phyloP scores from a whole-genome alignment of 1,284 basidiomycete species.

The Microbotryum silenes-acaulis region DNA sequence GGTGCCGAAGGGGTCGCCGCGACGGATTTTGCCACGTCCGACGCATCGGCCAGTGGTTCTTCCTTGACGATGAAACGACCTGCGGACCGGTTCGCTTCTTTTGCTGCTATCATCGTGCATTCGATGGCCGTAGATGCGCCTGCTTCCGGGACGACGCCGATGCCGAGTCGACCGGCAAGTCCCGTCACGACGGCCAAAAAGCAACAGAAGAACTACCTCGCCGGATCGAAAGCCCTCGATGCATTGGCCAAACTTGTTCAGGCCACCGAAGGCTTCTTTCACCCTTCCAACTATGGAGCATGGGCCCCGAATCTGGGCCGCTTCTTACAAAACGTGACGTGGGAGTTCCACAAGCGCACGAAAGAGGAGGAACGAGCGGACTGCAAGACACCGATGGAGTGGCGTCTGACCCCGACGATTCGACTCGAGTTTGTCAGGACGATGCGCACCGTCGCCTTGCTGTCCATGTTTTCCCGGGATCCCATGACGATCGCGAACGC shows the following conservation, averaged over 20 bases:
- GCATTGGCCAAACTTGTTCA: constrained; percentile 81
- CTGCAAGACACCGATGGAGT: constrained; percentile 70
- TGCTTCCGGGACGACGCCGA: constrained; percentile 27
- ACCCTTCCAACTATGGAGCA: constrained; percentile 49
- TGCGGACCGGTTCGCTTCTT: constrained; percentile 61
- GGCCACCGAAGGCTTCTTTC: constrained; percentile 87
- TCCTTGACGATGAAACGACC: constrained; percentile 67
- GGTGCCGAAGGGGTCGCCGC: constrained; percentile 32
- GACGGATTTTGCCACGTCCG: constrained; percentile 25
- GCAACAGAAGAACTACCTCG: constrained; percentile 52
- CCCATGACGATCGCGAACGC: constrained; percentile 46
- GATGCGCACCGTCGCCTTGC: constrained; percentile 77
- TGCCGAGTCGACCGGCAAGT: constrained; percentile 40
- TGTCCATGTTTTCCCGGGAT: constrained; percentile 90
- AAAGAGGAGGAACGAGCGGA: constrained; percentile 69
- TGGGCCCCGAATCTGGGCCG: constrained; percentile 54
- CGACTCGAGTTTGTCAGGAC: constrained; percentile 72
- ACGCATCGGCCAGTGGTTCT: constrained; percentile 34
- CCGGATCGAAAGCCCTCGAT: constrained; percentile 82
- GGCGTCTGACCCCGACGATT: constrained; percentile 73
- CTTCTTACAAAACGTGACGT: constrained; percentile 71
- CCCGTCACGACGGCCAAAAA: constrained; percentile 13
- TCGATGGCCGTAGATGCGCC: constrained; percentile 82
- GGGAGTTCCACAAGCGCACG: constrained; percentile 75
- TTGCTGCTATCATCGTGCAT: constrained; percentile 83